Evolutionary conservation across 192 early-diverging fungal genomes (phyloP).

Genomic region (Neocallimastix lanati): DNA sequence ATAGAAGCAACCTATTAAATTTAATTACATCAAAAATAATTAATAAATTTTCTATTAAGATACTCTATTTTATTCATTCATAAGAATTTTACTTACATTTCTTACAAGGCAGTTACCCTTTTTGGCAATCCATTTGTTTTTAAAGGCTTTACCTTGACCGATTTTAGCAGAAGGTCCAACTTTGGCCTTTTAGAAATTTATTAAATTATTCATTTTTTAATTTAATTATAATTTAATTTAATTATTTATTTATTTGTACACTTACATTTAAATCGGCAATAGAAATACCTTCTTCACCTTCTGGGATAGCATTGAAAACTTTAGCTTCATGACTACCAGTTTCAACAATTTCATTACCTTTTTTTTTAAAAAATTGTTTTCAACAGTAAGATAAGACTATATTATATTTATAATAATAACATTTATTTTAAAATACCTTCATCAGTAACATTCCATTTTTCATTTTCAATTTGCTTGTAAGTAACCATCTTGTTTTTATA

Average conservation of each 20-base stretch:
- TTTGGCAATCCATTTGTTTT: constrained; percentile 97
- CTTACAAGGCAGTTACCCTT: constrained; percentile 44
- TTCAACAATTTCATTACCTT: constrained; percentile 43
- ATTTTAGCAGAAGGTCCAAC: constrained; percentile 64
- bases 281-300: constrained; percentile 59
- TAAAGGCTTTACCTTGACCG: constrained; percentile 87
- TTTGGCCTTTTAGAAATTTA: neutral
- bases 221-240: constrained; percentile 4
- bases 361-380: too few relatives aligned
- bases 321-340: constrained; percentile 83
- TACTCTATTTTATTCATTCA: too few relatives aligned
- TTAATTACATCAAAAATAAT: neutral
- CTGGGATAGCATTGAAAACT: constrained; percentile 74
- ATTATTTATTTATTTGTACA: neutral
- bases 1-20: constrained; percentile 44
- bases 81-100: neutral
- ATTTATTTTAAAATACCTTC: constrained; percentile 36
- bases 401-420: too few relatives aligned
- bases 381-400: too few relatives aligned
- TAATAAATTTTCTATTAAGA: too few relatives aligned
- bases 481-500: constrained; percentile 47
- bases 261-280: constrained; percentile 64
- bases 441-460: constrained; percentile 64
- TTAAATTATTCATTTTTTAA: too few relatives aligned
- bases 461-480: constrained; percentile 57